A percentile compares a stretch with the other conserved stretches of the same genome.
Evolutionary conservation across 2,329 filamentous ascomycete genomes (phyloP).

Genomic region (Colletotrichum australisinense): DNA sequence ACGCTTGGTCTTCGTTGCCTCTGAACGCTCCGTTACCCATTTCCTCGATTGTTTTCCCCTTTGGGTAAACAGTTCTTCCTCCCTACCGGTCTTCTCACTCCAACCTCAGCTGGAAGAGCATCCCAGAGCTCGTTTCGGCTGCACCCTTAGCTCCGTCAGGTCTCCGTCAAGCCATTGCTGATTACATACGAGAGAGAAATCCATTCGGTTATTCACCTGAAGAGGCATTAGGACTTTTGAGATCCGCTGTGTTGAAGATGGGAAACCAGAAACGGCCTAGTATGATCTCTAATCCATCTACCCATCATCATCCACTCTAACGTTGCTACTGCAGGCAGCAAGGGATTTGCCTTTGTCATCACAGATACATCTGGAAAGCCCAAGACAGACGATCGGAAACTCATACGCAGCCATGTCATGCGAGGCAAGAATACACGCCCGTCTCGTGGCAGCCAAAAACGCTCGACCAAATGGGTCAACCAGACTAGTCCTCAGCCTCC

Average conservation of each 20-base stretch:
- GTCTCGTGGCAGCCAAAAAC: not conserved
- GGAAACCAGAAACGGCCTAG: conserved; percentile 2
- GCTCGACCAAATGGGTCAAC: not conserved
- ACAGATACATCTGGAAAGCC: conserved; percentile 40
- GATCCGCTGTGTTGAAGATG: not conserved
- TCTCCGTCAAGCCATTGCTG: not conserved
- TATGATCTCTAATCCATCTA: conserved; percentile 1
- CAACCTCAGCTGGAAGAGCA: not conserved
- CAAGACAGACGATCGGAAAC: conserved; percentile 39
- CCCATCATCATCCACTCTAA: not conserved
- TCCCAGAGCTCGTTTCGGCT: not conserved
- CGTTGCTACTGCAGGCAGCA: conserved; percentile 6
- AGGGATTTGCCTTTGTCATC: conserved; percentile 43
- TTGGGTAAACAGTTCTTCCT: conserved; percentile 9
- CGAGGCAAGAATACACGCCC: conserved; percentile 33
- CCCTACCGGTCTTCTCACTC: no score
- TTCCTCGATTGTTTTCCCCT: conserved; percentile 4
- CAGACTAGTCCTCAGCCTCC: not conserved
- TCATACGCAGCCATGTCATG: conserved; percentile 37
- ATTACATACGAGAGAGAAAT: not conserved
- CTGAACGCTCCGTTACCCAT: not conserved
- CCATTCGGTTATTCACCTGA: not conserved
- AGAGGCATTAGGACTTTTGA: not conserved
- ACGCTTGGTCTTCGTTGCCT: not conserved
- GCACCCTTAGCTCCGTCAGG: not conserved